Conservation (phyloP, 2,329 filamentous ascomycete genomes). For the Hymenoscyphus occultus region DNA sequence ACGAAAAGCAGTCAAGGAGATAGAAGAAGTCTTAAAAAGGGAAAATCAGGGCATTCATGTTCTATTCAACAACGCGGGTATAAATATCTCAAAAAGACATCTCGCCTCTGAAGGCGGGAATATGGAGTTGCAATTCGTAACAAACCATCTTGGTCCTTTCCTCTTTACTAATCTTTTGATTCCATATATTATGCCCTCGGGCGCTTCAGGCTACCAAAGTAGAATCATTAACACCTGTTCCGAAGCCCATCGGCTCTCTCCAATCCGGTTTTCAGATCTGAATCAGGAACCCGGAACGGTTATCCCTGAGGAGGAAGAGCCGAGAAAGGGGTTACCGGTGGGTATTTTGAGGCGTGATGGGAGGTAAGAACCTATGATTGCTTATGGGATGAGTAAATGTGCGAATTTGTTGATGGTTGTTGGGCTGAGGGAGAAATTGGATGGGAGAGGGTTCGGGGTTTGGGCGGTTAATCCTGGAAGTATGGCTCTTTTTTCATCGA, state of each 20-base stretch:
- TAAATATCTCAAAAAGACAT: constrained; percentile 15
- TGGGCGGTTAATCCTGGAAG: constrained; percentile 24
- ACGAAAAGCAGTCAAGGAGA: constrained; percentile 12
- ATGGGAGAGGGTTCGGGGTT: constrained; percentile 7
- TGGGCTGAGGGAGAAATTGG: constrained; percentile 19
- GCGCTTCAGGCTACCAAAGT: not conserved
- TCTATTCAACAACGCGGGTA: constrained; percentile 28
- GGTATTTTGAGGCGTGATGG: constrained; percentile 18
- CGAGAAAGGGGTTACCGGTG: constrained; percentile 15
- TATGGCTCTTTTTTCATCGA: not conserved
- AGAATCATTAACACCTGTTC: constrained; percentile 22
- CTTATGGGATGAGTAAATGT: constrained; percentile 47
- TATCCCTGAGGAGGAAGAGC: constrained; percentile 13
- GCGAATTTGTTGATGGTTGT: constrained; percentile 39
- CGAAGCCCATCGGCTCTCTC: constrained; percentile 26
- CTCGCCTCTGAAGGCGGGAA: constrained; percentile 16
- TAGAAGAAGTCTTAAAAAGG: constrained; percentile 8
- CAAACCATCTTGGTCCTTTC: constrained; percentile 26
- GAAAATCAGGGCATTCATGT: constrained; percentile 20
- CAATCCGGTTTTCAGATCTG: constrained; percentile 34
- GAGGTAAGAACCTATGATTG: constrained; percentile 24
- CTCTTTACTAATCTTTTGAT: constrained; percentile 24
- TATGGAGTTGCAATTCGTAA: constrained; percentile 25
- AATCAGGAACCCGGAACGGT: constrained; percentile 27
- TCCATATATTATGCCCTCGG: constrained; percentile 1